Base-by-base conservation (phyloP, 495 filamentous ascomycete genomes). In the Chaetomium cochliodes region DNA sequence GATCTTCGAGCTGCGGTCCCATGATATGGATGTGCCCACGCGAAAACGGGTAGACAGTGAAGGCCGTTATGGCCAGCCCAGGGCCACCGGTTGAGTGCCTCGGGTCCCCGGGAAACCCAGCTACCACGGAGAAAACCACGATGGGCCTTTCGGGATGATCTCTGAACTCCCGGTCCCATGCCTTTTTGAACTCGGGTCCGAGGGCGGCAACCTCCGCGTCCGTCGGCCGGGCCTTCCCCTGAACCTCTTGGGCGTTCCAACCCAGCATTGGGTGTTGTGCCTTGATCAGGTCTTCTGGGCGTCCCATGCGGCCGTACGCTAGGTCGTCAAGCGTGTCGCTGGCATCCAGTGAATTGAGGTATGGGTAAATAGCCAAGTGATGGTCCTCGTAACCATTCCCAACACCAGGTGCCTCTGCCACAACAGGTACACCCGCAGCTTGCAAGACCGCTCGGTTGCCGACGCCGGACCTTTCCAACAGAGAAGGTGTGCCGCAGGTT, bases 401-500 rank as follows among this genome's bases (percentile, higher is more conserved):
- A 6, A 85, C 83, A 13, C 81, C 82, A 0, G 82, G 80, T 1
- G 82, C 69, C 49, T 79, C 67, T 8, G 74, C 71, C 5, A 78
- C 67, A 2, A 77, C 25, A 8, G 70, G 68, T 62, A 78, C 65
- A 20, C 72, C 70, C 9, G 76, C 76, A 42, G 64, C 60, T 42
- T 75, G 39, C 12, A 82, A 72, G n/a, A 79, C 50, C 1, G 73
- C 66, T 3, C 64, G 70, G 18, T 64, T 64, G 23, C 87, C 87
- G 52, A 90, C 71, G 13, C 88, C 87, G 0, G 88, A 90, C 0
- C 86, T 78, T 67, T 90, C 86, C 12, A 89, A 77, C 2, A 90
- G 70, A 1, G 75, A 70, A 6, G 88, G 85, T 0, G 87, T 81
- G 16, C 81, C 79, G 22, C 82, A 75, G 12, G 82, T 69, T 11